Evolutionary conservation across 352 stramenopile species (phyloP).

Genomic region (Pythium myriotylum): DNA sequence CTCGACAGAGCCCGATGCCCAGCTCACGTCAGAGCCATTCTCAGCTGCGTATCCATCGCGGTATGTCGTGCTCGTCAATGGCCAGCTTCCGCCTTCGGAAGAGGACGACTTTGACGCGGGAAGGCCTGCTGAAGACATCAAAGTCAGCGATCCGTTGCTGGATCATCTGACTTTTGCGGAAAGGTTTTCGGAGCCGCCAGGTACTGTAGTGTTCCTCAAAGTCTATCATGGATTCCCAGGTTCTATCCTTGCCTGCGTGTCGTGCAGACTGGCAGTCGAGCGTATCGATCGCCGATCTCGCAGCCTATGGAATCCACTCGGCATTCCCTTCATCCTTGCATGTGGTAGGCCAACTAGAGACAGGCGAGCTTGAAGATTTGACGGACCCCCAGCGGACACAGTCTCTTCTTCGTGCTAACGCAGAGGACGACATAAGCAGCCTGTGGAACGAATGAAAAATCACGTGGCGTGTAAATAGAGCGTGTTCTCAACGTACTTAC

Average conservation of each 20-base stretch:
- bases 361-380: constrained; percentile 23
- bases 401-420: constrained; percentile 7
- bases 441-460: not conserved
- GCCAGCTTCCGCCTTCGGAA: not conserved
- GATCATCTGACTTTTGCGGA: constrained; percentile 55
- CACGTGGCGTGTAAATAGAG: constrained; percentile 13
- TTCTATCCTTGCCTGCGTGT: not conserved
- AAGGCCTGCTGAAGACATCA: constrained; percentile 22
- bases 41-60: constrained; percentile 27
- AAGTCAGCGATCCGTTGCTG: constrained; percentile 53
- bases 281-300: constrained; percentile 24
- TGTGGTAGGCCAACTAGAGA: constrained; percentile 4
- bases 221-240: too few relatives aligned
- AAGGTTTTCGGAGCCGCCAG: constrained; percentile 54
- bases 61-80: constrained; percentile 15
- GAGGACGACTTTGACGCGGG: not conserved
- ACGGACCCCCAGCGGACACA: constrained; percentile 16
- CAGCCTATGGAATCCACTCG: constrained; percentile 33
- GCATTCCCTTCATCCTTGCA: constrained; percentile 26
- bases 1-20: not conserved
- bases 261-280: constrained; percentile 21
- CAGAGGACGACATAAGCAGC: not conserved
- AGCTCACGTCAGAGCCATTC: constrained; percentile 19
- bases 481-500: constrained; percentile 16
- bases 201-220: too few relatives aligned